Evolutionary conservation across 164 flowering plant genomes (phyloP).

Genomic region (Chimonanthus praecox): DNA sequence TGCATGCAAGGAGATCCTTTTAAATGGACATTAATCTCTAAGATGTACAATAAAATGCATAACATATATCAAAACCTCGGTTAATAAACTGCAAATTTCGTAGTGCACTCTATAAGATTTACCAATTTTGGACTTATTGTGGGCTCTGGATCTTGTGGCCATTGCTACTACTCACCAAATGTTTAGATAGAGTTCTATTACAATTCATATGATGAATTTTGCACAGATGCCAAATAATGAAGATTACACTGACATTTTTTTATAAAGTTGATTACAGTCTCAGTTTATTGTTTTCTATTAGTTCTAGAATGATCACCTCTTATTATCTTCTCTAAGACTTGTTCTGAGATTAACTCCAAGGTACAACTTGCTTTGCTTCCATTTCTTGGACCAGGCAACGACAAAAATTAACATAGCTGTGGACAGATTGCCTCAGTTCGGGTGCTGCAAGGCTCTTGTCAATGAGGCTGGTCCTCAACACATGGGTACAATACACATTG

Average conservation of each 20-base stretch:
- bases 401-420: slow-evolving; percentile 92
- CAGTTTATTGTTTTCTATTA: slow-evolving; percentile 3
- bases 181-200: not conserved
- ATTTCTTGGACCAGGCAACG: slow-evolving; percentile 55
- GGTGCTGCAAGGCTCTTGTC: slow-evolving; percentile 51
- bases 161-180: not conserved
- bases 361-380: slow-evolving; percentile 1
- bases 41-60: not conserved
- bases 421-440: slow-evolving; percentile 69
- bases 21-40: not conserved
- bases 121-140: not conserved
- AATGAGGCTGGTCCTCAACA: slow-evolving; percentile 79
- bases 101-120: not conserved
- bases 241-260: not conserved
- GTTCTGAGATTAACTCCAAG: not conserved
- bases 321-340: not conserved
- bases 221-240: not conserved
- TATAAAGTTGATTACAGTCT: not conserved
- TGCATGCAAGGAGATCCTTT: not conserved
- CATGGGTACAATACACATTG: slow-evolving; percentile 93
- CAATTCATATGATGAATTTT: not conserved
- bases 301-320: not conserved
- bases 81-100: too few relatives aligned
- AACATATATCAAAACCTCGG: too few relatives aligned
- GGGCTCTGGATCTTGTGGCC: not conserved